Conservation (phyloP, 306 rosid species). For the Acacia confusa region DNA sequence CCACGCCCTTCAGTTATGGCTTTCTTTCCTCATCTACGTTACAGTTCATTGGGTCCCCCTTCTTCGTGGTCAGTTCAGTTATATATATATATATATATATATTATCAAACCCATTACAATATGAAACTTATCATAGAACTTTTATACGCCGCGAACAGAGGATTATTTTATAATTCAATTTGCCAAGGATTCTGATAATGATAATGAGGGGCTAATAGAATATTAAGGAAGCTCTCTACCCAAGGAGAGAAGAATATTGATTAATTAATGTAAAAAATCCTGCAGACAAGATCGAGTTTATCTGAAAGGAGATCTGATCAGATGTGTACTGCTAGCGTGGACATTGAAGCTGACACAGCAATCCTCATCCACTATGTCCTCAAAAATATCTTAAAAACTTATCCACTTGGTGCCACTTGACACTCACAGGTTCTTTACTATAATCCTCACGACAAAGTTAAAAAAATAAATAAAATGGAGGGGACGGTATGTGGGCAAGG, state of each 20-base stretch:
- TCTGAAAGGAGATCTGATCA: slow-evolving; percentile 33
- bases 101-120: background rate
- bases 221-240: background rate
- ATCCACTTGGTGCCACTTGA: slow-evolving; percentile 52
- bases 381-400: slow-evolving; percentile 28
- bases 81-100: too few species aligned
- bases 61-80: background rate
- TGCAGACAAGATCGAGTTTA: slow-evolving; percentile 24
- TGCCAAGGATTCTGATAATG: background rate
- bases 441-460: background rate
- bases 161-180: background rate
- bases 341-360: slow-evolving; percentile 44
- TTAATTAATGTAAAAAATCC: background rate
- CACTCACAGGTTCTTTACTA: slow-evolving; percentile 20
- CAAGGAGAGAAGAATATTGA: background rate
- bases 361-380: slow-evolving; percentile 45
- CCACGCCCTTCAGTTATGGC: background rate
- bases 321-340: slow-evolving; percentile 47
- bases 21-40: background rate
- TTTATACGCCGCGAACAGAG: background rate
- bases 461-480: slow-evolving; percentile 15
- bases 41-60: background rate
- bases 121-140: background rate
- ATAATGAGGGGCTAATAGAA: slow-evolving; percentile 13
- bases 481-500: slow-evolving; percentile 35